A percentile compares a stretch with the other conserved stretches of the same genome.
Evolutionary conservation across 106 monocot genomes (phyloP).

Genomic region (Dactylorhiza incarnata): DNA sequence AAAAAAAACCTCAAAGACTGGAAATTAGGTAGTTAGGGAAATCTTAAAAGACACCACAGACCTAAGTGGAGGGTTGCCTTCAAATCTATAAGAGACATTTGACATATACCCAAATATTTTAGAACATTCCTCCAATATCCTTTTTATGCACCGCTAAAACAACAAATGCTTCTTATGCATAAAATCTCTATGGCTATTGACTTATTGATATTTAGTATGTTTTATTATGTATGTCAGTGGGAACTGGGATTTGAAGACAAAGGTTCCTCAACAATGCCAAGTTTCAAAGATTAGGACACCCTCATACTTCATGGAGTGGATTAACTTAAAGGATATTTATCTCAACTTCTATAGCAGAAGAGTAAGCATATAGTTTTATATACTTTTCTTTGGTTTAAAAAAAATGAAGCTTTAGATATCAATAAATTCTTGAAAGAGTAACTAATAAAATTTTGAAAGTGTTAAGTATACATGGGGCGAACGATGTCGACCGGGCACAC

Average conservation of each 20-base stretch:
- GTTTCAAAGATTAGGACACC: constrained; percentile 66
- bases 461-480: too few species aligned
- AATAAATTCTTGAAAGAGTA: not conserved
- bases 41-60: too few species aligned
- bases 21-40: too few species aligned
- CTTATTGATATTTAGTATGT: not conserved
- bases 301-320: constrained; percentile 91
- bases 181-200: not conserved
- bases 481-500: too few species aligned
- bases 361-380: constrained; percentile 30
- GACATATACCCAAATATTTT: not conserved
- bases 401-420: not conserved
- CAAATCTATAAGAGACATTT: too few species aligned
- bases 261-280: constrained; percentile 78
- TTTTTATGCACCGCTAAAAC: not conserved
- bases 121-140: not conserved
- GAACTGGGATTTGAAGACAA: constrained; percentile 98
- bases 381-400: not conserved
- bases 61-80: too few species aligned
- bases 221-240: constrained; percentile 38
- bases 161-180: not conserved
- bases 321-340: constrained; percentile 91
- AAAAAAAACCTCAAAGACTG: too few species aligned
- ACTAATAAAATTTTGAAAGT: too few species aligned
- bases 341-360: constrained; percentile 82